Base-by-base conservation (phyloP, 306 rosid genomes). In the Pyrus bretschneideri region DNA sequence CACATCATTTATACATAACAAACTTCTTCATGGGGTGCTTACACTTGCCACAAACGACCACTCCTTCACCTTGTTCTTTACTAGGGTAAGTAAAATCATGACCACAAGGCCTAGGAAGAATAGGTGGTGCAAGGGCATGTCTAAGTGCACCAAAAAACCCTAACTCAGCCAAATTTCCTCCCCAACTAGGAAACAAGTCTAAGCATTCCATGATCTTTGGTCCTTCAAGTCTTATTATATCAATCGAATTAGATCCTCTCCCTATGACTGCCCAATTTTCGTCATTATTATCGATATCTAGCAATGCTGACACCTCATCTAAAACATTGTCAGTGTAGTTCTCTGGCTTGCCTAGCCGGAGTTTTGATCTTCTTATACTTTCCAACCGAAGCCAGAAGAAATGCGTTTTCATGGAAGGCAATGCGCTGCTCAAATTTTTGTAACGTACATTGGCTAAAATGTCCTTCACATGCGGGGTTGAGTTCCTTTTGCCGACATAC, bases 371-470 rank as follows among this genome's bases (percentile, higher is more conserved):
- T 80, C 83, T 80, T 74, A 90, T 85, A 22, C 89, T 82, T 78
- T 83, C 87, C 73, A 88, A 31, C 62, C 96, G 80, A 67, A 88
- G 83, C 96, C 96, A 91, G 79, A 91, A 88, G 76, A 81, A 77
- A 14, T 67, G 79, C 17, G 72, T 58, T 65, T 74, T 74, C 59
- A 74, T 73, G 40, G 55, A 55, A 74, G 89, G 72, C 59, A 90
- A 81, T 35, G 68, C 74, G 58, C 55, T 80, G 71, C 57, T 33
- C 6, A 69, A 71, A 17, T 55, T 77, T 15, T 19, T 76, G 35
- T 57, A 57, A 27, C 79, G 70, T 68, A 72, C 46, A 29, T n/a
- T 61, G 65, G 70, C 61, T 74, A 73, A 40, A 33, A 78, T 76
- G 70, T 79, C 51, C 65, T 59, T 85, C 58, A 12, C 19, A 4